Base-by-base conservation (phyloP, 805 yeast species). In the Metschnikowia arizonensis region DNA sequence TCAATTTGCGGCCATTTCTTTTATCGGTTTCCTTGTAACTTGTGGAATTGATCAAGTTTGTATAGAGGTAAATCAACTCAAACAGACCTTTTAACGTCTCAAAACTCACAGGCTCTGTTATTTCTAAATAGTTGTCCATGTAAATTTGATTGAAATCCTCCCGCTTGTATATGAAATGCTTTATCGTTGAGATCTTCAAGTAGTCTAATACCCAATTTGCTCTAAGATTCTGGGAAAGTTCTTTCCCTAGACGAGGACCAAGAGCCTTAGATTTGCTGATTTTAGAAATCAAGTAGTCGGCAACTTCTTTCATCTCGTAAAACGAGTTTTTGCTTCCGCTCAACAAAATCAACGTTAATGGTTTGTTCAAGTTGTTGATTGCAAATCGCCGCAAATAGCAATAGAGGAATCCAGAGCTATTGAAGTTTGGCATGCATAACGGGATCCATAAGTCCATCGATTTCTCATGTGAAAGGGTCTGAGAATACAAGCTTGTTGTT, bases 361-460 rank as follows among this genome's bases (percentile, higher is more conserved):
- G 68, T 49, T 31, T 18, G 30, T 42, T 26, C 40, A 42, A 23
- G 50, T 53, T 11, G 46, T 46, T 30, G 29, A 68, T 42, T 17
- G 54, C 50, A 29, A 67, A 57, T 23, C 51, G 56, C 46, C 81
- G 82, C 35, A 89, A 85, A 57, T 85, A 88, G 10, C 88, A 81
- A 58, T 93, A 86, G 5, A 91, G 65, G 57, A 90, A 93, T 8
- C 99, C 99, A 51, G 82, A 81, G 1, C 88, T 68, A 59, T 93
- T 91, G 69, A 91, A 91, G 54, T 85, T 81, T 0, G 98, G 96
- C 61, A 91, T 73, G 63, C 99, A 91, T 0, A 91, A 73, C 0
- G 99, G 99, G 10, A 87, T 78, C 98, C 98, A 93, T 47, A 88
- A 78, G 58, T 90, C 97, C 53, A 85, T 85, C 46, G 72, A 59